Percentiles rank a stretch among this genome's conserved stretches.
Evolutionary conservation across 768 basidiomycete genomes (phyloP).

Genomic region (Pulveroboletus frians): DNA sequence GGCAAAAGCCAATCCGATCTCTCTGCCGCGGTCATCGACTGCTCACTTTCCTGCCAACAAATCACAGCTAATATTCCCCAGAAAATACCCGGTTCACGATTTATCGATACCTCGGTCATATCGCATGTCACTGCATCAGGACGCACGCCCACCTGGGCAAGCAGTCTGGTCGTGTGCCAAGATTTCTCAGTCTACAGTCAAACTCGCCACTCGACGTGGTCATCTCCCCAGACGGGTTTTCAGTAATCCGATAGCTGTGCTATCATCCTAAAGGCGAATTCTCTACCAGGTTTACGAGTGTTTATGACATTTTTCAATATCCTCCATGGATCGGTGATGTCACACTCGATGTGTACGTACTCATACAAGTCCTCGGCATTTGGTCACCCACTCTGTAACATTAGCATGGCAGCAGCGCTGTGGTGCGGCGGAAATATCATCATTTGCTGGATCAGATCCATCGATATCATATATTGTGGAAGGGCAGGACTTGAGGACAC

Average conservation of each 20-base stretch:
- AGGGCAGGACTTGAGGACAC: background rate
- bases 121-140: slow-evolving; percentile 9
- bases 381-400: slow-evolving; percentile 14
- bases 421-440: slow-evolving; percentile 1
- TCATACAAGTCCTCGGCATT: slow-evolving; percentile 3
- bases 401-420: slow-evolving; percentile 18
- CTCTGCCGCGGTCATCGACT: slow-evolving; percentile 2
- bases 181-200: slow-evolving; percentile 23
- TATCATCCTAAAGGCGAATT: slow-evolving; percentile 6
- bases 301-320: slow-evolving; percentile 5
- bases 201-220: slow-evolving; percentile 26
- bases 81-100: slow-evolving; percentile 6
- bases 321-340: slow-evolving; percentile 1
- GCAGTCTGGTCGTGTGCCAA: slow-evolving; percentile 31
- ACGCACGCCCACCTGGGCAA: slow-evolving; percentile 6
- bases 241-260: slow-evolving; percentile 15
- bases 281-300: slow-evolving; percentile 2
- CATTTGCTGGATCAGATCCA: slow-evolving; percentile 2
- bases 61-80: slow-evolving; percentile 3
- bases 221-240: slow-evolving; percentile 19
- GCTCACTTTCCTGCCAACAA: slow-evolving; percentile 1
- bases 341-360: slow-evolving; percentile 11
- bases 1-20: slow-evolving; percentile 9
- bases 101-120: slow-evolving; percentile 6
- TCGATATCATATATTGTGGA: background rate